A percentile compares a stretch with the other conserved stretches of the same genome.
Conservation (phyloP, 257 asterid genomes). For the Solanum megistacrolobum region DNA sequence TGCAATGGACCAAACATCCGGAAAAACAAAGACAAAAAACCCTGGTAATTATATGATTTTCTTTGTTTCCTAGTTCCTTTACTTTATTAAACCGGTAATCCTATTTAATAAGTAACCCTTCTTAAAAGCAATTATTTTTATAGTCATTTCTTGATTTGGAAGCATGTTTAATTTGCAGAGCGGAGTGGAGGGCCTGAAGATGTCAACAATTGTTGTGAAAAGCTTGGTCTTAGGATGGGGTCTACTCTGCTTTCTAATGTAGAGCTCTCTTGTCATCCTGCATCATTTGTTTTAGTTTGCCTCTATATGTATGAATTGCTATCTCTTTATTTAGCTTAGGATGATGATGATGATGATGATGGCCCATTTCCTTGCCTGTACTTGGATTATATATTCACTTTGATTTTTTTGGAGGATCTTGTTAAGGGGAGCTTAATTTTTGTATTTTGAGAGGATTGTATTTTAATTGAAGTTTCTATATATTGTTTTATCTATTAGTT, state of each 20-base stretch:
- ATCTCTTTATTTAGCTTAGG: background rate
- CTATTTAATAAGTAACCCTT: background rate
- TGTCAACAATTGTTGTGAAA: background rate
- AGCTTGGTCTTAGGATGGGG: background rate
- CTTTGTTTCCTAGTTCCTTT: background rate
- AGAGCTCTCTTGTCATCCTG: background rate
- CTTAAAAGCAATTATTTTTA: background rate
- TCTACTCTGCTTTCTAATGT: background rate
- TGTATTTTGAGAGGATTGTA: background rate
- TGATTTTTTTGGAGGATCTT: background rate
- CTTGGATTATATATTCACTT: background rate
- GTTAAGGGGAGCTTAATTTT: background rate
- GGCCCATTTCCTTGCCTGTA: background rate
- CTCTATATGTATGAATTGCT: background rate
- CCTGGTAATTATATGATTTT: background rate
- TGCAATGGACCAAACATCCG: background rate
- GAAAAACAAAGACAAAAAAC: background rate
- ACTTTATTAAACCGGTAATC: background rate
- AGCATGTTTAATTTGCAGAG: constrained; percentile 1
- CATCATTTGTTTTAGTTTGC: background rate
- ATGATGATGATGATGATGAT: background rate
- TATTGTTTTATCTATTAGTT: background rate
- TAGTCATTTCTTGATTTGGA: background rate
- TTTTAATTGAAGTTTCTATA: background rate
- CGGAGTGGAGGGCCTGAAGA: background rate